Percentiles rank a stretch among this genome's conserved stretches.
Conservation (phyloP, 495 filamentous ascomycete genomes). For the Daldinia vernicosa region DNA sequence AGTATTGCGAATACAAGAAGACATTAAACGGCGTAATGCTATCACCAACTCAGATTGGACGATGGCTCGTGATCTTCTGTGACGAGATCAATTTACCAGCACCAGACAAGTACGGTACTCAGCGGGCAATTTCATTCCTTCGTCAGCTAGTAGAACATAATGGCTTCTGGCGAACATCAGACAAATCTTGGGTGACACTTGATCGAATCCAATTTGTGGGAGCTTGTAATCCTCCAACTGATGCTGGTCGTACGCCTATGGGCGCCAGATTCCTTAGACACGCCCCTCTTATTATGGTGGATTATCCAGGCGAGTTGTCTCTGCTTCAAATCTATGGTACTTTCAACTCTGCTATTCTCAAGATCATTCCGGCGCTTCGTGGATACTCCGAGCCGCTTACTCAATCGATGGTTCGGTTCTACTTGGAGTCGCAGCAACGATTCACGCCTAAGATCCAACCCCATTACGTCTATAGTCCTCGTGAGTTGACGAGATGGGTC, state of each 20-base stretch:
- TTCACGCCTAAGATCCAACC: conserved; percentile 97
- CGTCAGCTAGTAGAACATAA: conserved; percentile 98
- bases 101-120: conserved; percentile 96
- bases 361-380: conserved; percentile 93
- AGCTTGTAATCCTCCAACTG: conserved; percentile 98
- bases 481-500: conserved; percentile 97
- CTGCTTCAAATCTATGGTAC: conserved; percentile 97
- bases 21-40: conserved; percentile 95
- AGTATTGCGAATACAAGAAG: conserved; percentile 99
- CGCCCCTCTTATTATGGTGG: conserved; percentile 97
- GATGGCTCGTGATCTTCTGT: conserved; percentile 98
- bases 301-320: conserved; percentile 95
- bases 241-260: conserved; percentile 94
- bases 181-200: conserved; percentile 97
- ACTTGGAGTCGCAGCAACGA: conserved; percentile 88
- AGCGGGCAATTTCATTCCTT: conserved; percentile 95
- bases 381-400: conserved; percentile 94
- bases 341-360: conserved; percentile 95
- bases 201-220: conserved; percentile 99
- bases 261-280: conserved; percentile 93
- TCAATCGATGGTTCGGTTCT: conserved; percentile 97
- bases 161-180: conserved; percentile 96
- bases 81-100: conserved; percentile 99
- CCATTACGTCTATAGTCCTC: conserved; percentile 98
- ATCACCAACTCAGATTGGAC: conserved; percentile 93